A percentile compares a stretch with the other conserved stretches of the same genome.
These are phyloP conservation scores for Xylaria sp. DNA, from an alignment of 2,329 filamentous ascomycete genomes.

Conservation along the genomic window DNA sequence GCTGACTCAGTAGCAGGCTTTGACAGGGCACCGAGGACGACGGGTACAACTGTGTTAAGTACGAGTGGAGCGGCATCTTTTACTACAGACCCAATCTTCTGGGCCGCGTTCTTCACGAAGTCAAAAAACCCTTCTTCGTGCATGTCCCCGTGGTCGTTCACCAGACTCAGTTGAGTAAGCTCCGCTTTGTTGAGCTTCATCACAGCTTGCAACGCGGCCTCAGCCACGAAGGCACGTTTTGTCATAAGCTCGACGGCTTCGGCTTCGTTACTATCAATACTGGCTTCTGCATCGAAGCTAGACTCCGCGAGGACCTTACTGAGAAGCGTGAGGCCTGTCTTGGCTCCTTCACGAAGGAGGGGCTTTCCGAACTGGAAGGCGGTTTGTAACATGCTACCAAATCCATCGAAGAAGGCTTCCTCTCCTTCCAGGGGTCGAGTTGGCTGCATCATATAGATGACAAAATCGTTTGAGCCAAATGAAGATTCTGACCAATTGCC, in stretches of 20 bases:
- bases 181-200: slow-evolving; percentile 11
- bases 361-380: slow-evolving; percentile 5
- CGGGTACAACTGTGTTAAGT: slow-evolving; percentile 1
- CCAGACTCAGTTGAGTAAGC: background rate
- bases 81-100: background rate
- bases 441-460: slow-evolving; percentile 9
- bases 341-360: slow-evolving; percentile 5
- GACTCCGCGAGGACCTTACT: slow-evolving; percentile 8
- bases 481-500: slow-evolving; percentile 6
- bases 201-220: slow-evolving; percentile 13
- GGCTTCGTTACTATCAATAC: background rate
- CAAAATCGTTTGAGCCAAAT: slow-evolving; percentile 8
- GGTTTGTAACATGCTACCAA: background rate
- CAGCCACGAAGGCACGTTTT: slow-evolving; percentile 13
- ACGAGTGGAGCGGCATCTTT: background rate
- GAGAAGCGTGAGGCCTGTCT: background rate
- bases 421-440: slow-evolving; percentile 7
- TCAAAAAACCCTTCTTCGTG: slow-evolving; percentile 16
- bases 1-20: slow-evolving; percentile 4
- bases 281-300: slow-evolving; percentile 1
- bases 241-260: slow-evolving; percentile 14
- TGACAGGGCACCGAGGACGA: background rate
- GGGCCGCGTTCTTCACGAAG: slow-evolving; percentile 11
- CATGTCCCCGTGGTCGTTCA: background rate
- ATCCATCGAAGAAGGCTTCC: slow-evolving; percentile 8